Evolutionary conservation across 768 basidiomycete species (phyloP), one percentile per base, ranked within the genome.

Genomic region (Tremella fuciformis): DNA sequence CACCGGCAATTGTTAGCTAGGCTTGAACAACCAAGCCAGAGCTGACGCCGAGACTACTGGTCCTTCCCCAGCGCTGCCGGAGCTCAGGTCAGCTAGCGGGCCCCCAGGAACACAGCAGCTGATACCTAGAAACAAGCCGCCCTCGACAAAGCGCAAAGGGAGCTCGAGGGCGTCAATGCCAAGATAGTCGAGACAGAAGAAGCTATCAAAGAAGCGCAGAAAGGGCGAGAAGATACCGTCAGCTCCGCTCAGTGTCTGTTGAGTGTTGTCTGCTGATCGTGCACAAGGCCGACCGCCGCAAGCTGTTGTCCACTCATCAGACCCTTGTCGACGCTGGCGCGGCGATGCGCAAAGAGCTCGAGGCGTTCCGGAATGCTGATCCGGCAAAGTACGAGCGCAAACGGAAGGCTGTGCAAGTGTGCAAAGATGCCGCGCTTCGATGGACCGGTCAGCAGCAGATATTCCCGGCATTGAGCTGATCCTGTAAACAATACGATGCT

Each of bases 51-150:
- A 93, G 91, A 93, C 78, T 94, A 89, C 76, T 96, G 92, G 92
- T 89, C 89, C 69, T 94, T 96, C 74, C 91, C 91, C 15, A 91
- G 89, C 0, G 89, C 92, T 58, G 83, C 84, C 47, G 91, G 91
- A 3, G 84, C 86, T 8, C 81, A 85, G 68, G 91, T 91, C 39
- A 64, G 73, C 59, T 51, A 18, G 8, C 42, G 8, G 29, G 29
- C 15, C n/a, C 42, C 16, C 15, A 8, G 42, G 42, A n/a, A 46
- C 7, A 46, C 6, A 18, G n/a, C n/a, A 46, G n/a, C 22, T n/a
- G 22, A n/a, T 4, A 4, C 6, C 4, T 34, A 76, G 73, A 74
- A 73, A 69, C 65, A 68, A 64, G 65, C 63, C 13, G 54, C 69
- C 3, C 46, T 75, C 24, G 55, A 51, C 54, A 74, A 75, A 55